A percentile compares a stretch with the other conserved stretches of the same genome.
These are phyloP conservation scores for Rachicladosporium sp. DNA, from an alignment of 2,329 filamentous ascomycete species.

Conservation along the genomic window DNA sequence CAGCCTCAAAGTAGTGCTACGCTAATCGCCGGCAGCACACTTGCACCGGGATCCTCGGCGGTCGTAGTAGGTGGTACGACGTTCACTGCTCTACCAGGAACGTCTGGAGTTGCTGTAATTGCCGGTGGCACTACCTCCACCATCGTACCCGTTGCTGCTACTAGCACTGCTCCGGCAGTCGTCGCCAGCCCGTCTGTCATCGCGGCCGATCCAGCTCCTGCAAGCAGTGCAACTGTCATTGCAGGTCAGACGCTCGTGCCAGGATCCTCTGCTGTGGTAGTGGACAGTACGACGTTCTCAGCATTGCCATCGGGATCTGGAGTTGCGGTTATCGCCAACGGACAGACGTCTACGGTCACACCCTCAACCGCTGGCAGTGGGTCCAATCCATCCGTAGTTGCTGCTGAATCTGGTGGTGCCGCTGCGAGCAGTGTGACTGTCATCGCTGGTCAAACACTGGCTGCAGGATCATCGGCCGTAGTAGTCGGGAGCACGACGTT, in stretches of 20 bases:
- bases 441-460: conserved; percentile 2
- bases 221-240: conserved; percentile 1
- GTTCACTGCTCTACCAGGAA: conserved; percentile 1
- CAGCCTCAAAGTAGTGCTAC: no score
- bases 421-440: background rate
- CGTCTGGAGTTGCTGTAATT: background rate
- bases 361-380: background rate
- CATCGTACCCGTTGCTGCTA: background rate
- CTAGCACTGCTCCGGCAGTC: no score
- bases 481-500: conserved; percentile 1
- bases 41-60: background rate
- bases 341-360: background rate
- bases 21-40: background rate
- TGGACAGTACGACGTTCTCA: conserved; percentile 3
- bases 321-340: conserved; percentile 1
- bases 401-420: background rate
- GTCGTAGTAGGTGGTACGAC: background rate
- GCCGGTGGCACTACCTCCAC: background rate
- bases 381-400: no score
- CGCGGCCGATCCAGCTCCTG: background rate
- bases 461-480: background rate
- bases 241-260: conserved; percentile 2
- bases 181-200: no score
- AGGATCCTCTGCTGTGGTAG: background rate
- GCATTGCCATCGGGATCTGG: conserved; percentile 2